Percentiles rank a stretch among this genome's conserved stretches.
phyloP scores from a whole-genome alignment of 148 eudicot species.

The Vaccinium myrtillus region DNA sequence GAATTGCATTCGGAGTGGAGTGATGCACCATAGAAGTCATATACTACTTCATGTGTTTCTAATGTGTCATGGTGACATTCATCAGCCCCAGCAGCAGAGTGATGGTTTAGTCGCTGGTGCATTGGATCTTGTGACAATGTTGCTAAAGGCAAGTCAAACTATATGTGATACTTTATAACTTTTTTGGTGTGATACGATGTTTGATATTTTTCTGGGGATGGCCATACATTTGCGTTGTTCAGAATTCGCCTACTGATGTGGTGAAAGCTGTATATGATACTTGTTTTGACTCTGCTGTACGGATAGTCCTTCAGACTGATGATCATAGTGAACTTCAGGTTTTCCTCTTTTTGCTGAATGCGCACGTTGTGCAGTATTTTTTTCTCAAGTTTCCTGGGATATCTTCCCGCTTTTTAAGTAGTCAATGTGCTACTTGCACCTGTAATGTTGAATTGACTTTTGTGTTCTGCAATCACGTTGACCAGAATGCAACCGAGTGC shows the following conservation, averaged over 20 bases:
- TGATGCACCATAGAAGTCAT: background rate
- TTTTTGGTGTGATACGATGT: background rate
- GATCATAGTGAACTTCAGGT: slow-evolving; percentile 98
- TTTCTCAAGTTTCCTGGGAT: background rate
- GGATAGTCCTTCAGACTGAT: slow-evolving; percentile 72
- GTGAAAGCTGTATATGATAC: slow-evolving; percentile 75
- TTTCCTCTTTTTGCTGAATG: slow-evolving; percentile 3
- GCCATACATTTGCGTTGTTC: slow-evolving; percentile 14
- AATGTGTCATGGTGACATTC: slow-evolving; percentile 21
- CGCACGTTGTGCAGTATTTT: background rate
- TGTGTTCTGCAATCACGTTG: slow-evolving; percentile 14
- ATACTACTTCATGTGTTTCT: slow-evolving; percentile 12
- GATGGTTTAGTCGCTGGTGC: slow-evolving; percentile 76
- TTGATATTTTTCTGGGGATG: slow-evolving; percentile 14
- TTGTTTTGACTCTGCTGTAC: slow-evolving; percentile 71
- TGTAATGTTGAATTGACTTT: slow-evolving; percentile 5
- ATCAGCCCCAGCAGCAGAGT: slow-evolving; percentile 85
- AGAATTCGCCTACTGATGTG: slow-evolving; percentile 75
- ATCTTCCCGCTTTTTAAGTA: background rate
- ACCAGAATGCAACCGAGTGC: slow-evolving; percentile 95
- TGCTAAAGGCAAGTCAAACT: slow-evolving; percentile 44
- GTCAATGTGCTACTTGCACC: slow-evolving; percentile 8
- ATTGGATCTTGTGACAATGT: slow-evolving; percentile 66
- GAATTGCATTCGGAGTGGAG: slow-evolving; percentile 6
- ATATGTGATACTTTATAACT: background rate